Conservation (phyloP, 2,329 filamentous ascomycete species). For the Fusarium abutilonis region DNA sequence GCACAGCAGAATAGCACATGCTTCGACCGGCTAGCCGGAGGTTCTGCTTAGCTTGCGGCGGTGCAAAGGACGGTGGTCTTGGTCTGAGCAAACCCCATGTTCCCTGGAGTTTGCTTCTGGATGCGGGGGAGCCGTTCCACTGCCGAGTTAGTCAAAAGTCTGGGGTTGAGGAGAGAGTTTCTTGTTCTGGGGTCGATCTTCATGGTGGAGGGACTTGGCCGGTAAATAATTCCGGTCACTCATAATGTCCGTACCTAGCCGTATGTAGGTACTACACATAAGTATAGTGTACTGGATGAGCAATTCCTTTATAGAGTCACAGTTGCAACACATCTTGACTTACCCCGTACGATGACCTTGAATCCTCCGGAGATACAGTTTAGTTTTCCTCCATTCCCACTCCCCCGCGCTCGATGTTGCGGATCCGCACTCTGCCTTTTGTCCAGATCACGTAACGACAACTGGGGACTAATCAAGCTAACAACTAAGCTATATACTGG, state of each 20-base stretch:
- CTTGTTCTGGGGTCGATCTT: neutral
- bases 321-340: neutral
- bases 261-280: neutral
- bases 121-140: constrained; percentile 31
- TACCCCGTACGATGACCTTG: neutral
- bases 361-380: constrained; percentile 13
- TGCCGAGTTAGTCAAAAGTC: constrained; percentile 19
- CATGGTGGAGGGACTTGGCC: neutral
- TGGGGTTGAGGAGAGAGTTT: constrained; percentile 14
- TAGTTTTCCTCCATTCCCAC: constrained; percentile 15
- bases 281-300: too few species aligned
- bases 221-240: neutral
- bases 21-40: constrained; percentile 26
- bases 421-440: constrained; percentile 30
- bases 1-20: neutral
- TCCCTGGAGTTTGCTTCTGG: constrained; percentile 22
- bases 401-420: constrained; percentile 26
- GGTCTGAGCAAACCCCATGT: neutral
- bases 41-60: constrained; percentile 17
- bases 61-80: constrained; percentile 20
- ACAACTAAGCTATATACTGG: neutral
- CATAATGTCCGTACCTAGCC: neutral
- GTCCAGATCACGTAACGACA: constrained; percentile 14
- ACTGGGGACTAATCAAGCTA: constrained; percentile 9
- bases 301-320: neutral